Conservation (phyloP, 2,329 filamentous ascomycete species). For the Arachnopeziza araneosa region DNA sequence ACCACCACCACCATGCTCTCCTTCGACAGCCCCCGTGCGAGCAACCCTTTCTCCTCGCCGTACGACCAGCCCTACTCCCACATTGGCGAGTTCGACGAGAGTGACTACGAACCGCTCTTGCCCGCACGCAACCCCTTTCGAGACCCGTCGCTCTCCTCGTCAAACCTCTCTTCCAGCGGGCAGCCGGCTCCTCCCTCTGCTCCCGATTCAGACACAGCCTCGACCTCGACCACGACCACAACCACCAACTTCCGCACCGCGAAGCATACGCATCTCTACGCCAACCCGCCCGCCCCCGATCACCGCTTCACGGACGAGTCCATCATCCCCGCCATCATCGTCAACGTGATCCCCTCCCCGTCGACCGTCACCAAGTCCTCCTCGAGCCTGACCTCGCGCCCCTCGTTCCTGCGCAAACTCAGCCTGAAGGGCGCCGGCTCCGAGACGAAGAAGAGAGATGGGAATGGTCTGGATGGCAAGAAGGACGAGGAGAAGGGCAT, state of each 20-base stretch:
- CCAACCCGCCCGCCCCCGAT: neutral
- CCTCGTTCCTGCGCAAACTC: neutral
- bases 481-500: slow-evolving; percentile 15
- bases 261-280: neutral
- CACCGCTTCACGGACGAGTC: neutral
- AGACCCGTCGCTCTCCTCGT: neutral
- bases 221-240: neutral
- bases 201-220: neutral
- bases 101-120: neutral
- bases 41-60: neutral
- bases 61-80: neutral
- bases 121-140: neutral
- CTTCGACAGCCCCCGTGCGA: neutral
- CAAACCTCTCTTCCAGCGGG: neutral
- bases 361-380: neutral
- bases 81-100: neutral
- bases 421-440: neutral
- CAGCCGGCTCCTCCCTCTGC: neutral
- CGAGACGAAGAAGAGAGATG: neutral
- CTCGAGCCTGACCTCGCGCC: neutral
- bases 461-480: slow-evolving; percentile 2
- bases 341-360: slow-evolving; percentile 7
- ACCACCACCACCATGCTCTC: neutral
- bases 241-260: neutral
- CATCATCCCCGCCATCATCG: neutral